A percentile compares a stretch with the other conserved stretches of the same genome.
Evolutionary conservation across 2,329 filamentous ascomycete genomes (phyloP).

Genomic region (Endoconidiophora polonica): DNA sequence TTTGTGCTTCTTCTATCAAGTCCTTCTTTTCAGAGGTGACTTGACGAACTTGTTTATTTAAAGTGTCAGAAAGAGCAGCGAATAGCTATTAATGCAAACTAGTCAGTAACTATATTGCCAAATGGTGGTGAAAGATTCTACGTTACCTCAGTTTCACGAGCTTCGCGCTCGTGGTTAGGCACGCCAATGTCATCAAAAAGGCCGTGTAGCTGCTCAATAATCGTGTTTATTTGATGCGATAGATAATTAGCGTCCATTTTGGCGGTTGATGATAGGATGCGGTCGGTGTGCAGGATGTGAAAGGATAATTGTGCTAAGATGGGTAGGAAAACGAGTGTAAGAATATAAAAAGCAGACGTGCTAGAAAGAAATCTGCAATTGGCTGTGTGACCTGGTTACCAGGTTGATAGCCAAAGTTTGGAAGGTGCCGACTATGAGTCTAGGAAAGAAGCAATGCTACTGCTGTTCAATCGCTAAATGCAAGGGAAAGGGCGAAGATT

Average conservation of each 20-base stretch:
- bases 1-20: slow-evolving; percentile 76
- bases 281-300: not conserved
- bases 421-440: not conserved
- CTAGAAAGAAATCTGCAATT: not conserved
- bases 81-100: slow-evolving; percentile 50
- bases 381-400: not conserved
- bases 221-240: slow-evolving; percentile 86
- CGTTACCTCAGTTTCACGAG: slow-evolving; percentile 71
- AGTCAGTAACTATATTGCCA: not conserved
- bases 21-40: slow-evolving; percentile 81
- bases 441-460: not conserved
- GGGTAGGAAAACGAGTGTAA: not conserved
- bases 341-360: slow-evolving; percentile 1
- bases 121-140: not conserved
- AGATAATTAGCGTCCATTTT: slow-evolving; percentile 85
- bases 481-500: too few species aligned
- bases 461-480: not conserved
- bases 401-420: not conserved
- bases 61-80: slow-evolving; percentile 72
- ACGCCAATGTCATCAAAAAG: slow-evolving; percentile 97
- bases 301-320: not conserved
- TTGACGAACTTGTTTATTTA: slow-evolving; percentile 74
- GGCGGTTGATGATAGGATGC: not conserved
- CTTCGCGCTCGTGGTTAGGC: slow-evolving; percentile 79
- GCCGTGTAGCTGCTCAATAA: slow-evolving; percentile 81